phyloP scores from a whole-genome alignment of 164 flowering plant genomes.

The Saururus chinensis region DNA sequence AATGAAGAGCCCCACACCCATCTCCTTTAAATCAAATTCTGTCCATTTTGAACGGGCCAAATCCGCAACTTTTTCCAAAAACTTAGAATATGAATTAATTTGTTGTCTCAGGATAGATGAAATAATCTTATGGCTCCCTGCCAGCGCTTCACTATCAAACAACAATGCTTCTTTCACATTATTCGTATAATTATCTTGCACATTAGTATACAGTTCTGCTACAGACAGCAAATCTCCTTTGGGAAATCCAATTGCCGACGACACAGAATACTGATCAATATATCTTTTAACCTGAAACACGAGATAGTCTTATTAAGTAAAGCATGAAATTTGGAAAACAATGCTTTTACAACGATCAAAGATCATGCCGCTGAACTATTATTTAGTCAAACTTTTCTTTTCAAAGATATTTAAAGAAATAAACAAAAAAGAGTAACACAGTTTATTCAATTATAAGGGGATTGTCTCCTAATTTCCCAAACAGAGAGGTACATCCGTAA shows the following conservation, averaged over 20 bases:
- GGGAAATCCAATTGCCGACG: constrained; percentile 88
- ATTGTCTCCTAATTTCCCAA: not conserved
- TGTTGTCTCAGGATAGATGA: constrained; percentile 33
- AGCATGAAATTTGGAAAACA: not conserved
- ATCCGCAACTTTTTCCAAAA: constrained; percentile 61
- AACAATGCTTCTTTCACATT: constrained; percentile 12
- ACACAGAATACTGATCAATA: constrained; percentile 74
- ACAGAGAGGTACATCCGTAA: not conserved
- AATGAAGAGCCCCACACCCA: constrained; percentile 57
- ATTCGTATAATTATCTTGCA: constrained; percentile 42
- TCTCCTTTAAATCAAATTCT: constrained; percentile 69
- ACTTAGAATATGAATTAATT: constrained; percentile 46
- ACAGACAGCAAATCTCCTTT: constrained; percentile 58
- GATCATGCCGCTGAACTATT: not conserved
- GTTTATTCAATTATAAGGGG: no score
- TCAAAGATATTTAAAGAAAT: not conserved
- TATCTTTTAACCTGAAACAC: constrained; percentile 81
- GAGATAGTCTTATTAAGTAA: not conserved
- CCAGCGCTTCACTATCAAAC: constrained; percentile 4
- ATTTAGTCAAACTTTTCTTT: not conserved
- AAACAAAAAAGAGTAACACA: not conserved
- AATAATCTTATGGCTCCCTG: constrained; percentile 21
- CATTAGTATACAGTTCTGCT: constrained; percentile 46
- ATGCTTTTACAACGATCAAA: not conserved
- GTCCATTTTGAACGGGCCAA: constrained; percentile 98